A percentile compares a stretch with the other conserved stretches of the same genome.
Evolutionary conservation across 345 rosid species (phyloP).

Genomic region (Salix brachista): DNA sequence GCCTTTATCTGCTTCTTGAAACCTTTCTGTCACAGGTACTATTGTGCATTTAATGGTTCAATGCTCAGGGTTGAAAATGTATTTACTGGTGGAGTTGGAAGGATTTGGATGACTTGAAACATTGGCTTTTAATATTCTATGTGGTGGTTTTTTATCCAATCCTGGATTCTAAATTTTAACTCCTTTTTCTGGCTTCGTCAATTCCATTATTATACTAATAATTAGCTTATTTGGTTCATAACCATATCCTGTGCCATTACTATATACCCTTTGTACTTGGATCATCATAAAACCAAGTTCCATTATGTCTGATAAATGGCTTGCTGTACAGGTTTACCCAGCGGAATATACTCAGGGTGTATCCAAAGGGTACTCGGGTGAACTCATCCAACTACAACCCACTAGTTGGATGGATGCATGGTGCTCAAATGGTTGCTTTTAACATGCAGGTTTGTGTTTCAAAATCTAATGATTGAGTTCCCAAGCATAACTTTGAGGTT

Average conservation of each 20-base stretch:
- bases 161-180: neutral
- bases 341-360: conserved; percentile 68
- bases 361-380: conserved; percentile 83
- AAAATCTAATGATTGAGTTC: neutral
- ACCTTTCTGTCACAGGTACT: neutral
- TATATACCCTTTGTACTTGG: neutral
- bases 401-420: conserved; percentile 66
- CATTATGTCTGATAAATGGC: conserved; percentile 15
- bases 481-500: neutral
- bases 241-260: neutral
- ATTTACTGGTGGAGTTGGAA: conserved; percentile 1
- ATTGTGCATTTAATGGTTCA: neutral
- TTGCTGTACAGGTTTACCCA: conserved; percentile 62
- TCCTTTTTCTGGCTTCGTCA: neutral
- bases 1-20: neutral
- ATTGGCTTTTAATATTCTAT: neutral
- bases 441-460: conserved; percentile 68
- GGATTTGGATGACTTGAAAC: neutral
- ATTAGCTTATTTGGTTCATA: neutral
- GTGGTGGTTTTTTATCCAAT: neutral
- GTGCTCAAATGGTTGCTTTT: conserved; percentile 90
- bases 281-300: neutral
- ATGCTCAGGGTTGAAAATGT: neutral
- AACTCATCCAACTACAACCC: conserved; percentile 73
- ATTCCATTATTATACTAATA: neutral